A percentile compares a stretch with the other conserved stretches of the same genome.
These are phyloP conservation scores for Pseudogymnoascus sp. DNA, from an alignment of 2,329 filamentous ascomycete genomes.

Conservation along the genomic window DNA sequence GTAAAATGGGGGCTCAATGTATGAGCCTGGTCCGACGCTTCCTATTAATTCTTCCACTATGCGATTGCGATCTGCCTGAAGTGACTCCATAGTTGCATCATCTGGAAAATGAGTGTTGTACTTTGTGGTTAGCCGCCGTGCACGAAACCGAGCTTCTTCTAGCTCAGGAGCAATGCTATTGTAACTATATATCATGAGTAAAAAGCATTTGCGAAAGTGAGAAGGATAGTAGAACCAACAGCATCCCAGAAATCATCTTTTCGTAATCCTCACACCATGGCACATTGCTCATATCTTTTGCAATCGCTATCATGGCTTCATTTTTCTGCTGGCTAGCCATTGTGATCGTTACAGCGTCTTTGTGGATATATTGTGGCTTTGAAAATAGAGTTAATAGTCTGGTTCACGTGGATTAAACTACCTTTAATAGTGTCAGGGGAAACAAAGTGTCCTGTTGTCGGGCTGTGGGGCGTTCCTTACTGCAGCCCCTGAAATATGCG, in stretches of 20 bases:
- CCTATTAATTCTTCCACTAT: slow-evolving; percentile 44
- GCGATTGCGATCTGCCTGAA: slow-evolving; percentile 34
- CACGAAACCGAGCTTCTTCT: slow-evolving; percentile 41
- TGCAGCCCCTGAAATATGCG: no score
- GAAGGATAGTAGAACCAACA: no score
- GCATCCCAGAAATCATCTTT: slow-evolving; percentile 55
- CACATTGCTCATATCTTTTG: slow-evolving; percentile 40
- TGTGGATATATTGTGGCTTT: no score
- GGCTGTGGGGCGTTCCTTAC: no score
- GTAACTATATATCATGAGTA: slow-evolving; percentile 34
- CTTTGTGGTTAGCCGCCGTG: slow-evolving; percentile 46
- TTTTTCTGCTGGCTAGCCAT: not conserved
- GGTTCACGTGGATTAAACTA: no score
- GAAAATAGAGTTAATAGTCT: no score
- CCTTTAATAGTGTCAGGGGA: no score
- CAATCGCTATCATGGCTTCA: slow-evolving; percentile 21
- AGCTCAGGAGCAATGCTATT: slow-evolving; percentile 41
- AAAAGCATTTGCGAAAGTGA: no score
- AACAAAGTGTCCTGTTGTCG: no score
- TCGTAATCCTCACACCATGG: slow-evolving; percentile 54
- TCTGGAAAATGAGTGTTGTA: slow-evolving; percentile 50
- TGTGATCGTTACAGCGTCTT: no score
- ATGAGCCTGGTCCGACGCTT: slow-evolving; percentile 41
- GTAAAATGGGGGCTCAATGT: slow-evolving; percentile 52
- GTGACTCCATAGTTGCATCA: slow-evolving; percentile 35